Evolutionary conservation across 805 yeast genomes (phyloP).

Genomic region (Blastobotrys muscicola): DNA sequence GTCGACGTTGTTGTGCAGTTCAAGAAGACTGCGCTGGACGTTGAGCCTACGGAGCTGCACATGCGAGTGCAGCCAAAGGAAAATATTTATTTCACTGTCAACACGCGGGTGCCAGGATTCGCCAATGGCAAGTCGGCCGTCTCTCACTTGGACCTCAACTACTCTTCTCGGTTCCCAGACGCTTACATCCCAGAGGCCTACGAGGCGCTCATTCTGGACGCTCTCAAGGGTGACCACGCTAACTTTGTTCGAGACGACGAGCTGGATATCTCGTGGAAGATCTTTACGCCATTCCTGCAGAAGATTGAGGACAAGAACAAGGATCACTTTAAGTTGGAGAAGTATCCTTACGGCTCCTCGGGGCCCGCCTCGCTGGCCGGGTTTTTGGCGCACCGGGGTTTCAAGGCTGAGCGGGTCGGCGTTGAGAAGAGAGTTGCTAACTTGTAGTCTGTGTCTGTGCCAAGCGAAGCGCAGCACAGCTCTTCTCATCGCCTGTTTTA

Average conservation of each 20-base stretch:
- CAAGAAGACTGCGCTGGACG: conserved; percentile 74
- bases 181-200: conserved; percentile 97
- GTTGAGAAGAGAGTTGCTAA: background rate
- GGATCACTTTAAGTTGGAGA: conserved; percentile 43
- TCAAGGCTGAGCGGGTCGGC: background rate
- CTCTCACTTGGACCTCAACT: conserved; percentile 86
- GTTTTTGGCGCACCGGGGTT: conserved; percentile 63
- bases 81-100: conserved; percentile 87
- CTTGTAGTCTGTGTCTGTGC: too few relatives aligned
- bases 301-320: conserved; percentile 60
- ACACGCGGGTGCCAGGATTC: conserved; percentile 89
- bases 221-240: conserved; percentile 85
- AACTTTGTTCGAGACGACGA: conserved; percentile 98
- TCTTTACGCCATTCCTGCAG: conserved; percentile 86
- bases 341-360: conserved; percentile 83
- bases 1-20: conserved; percentile 94
- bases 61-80: conserved; percentile 92
- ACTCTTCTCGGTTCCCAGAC: conserved; percentile 68
- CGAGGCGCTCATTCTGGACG: conserved; percentile 89
- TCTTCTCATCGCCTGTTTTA: too few relatives aligned
- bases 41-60: conserved; percentile 84
- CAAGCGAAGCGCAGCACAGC: too few relatives aligned
- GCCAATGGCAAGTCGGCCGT: conserved; percentile 62
- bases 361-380: conserved; percentile 64
- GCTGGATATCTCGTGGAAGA: conserved; percentile 83